phyloP scores from a whole-genome alignment of 1,284 basidiomycete genomes.

The Cryptococcus sp. region DNA sequence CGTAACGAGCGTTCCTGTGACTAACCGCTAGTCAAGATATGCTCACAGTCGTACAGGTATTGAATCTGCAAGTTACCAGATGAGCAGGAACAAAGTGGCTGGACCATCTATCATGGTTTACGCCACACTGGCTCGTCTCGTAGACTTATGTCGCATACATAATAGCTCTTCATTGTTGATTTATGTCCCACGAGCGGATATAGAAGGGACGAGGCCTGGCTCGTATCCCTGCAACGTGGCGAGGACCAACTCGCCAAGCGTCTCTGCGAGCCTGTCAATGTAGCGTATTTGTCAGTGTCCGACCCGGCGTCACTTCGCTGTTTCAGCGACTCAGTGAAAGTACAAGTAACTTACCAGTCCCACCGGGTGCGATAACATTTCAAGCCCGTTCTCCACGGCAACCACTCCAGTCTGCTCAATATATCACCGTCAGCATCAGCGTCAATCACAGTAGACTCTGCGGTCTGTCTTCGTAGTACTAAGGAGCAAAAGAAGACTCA shows the following conservation, averaged over 20 bases:
- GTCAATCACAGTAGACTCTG: no score
- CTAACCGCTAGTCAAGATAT: no score
- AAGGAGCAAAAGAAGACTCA: neutral
- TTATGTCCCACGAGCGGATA: neutral
- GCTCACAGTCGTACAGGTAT: no score
- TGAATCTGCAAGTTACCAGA: no score
- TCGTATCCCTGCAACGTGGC: conserved; percentile 3
- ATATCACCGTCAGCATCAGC: no score
- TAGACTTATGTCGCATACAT: no score
- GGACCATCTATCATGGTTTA: neutral
- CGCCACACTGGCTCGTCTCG: no score
- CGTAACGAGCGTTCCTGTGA: no score
- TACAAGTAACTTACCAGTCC: conserved; percentile 13
- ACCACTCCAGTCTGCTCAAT: conserved; percentile 13
- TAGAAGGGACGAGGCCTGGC: neutral
- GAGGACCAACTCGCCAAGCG: conserved; percentile 9
- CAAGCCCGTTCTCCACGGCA: conserved; percentile 19
- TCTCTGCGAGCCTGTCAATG: conserved; percentile 7
- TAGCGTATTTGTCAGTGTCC: neutral
- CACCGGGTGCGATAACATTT: conserved; percentile 18
- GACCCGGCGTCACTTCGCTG: no score
- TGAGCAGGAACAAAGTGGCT: neutral
- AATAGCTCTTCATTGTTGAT: neutral
- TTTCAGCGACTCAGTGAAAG: neutral
- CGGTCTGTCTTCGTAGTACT: neutral